Evolutionary conservation across 805 yeast species (phyloP).

Genomic region (Yarrowia bubula): DNA sequence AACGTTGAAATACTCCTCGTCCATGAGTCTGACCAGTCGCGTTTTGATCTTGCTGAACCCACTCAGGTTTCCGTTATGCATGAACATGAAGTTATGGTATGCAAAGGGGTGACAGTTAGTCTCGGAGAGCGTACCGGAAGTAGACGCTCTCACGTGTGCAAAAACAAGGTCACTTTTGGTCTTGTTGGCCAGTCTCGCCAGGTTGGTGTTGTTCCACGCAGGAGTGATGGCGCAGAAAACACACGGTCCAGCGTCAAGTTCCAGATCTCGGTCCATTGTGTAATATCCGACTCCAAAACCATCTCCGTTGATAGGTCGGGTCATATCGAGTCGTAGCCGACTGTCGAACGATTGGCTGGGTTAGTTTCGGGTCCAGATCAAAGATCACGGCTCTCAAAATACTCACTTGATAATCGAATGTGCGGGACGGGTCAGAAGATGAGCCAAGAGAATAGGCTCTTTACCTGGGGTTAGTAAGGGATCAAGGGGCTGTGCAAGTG

Average conservation of each 20-base stretch:
- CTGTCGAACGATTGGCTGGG: conserved; percentile 81
- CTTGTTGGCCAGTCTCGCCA: conserved; percentile 81
- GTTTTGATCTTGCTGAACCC: conserved; percentile 73
- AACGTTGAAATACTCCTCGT: conserved; percentile 72
- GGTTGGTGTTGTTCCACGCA: conserved; percentile 91
- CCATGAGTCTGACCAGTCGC: conserved; percentile 63
- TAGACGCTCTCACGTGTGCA: conserved; percentile 95
- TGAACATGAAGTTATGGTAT: conserved; percentile 82
- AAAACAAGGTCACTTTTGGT: conserved; percentile 81
- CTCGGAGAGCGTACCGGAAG: conserved; percentile 90
- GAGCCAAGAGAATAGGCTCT: conserved; percentile 82
- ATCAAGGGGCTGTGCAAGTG: background rate
- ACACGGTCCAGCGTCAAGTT: conserved; percentile 73
- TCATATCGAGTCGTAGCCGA: conserved; percentile 75
- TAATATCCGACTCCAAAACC: conserved; percentile 98
- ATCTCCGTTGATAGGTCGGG: conserved; percentile 93
- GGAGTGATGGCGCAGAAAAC: conserved; percentile 95
- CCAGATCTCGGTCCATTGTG: conserved; percentile 50
- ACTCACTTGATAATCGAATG: conserved; percentile 84
- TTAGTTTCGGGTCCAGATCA: background rate
- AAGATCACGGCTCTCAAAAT: too few relatives aligned
- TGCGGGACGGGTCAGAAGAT: conserved; percentile 88
- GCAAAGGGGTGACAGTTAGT: conserved; percentile 97
- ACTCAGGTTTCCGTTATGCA: conserved; percentile 89
- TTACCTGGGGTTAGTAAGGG: conserved; percentile 48